phyloP scores from a whole-genome alignment of 352 stramenopile species.

The Phytophthora lateralis region DNA sequence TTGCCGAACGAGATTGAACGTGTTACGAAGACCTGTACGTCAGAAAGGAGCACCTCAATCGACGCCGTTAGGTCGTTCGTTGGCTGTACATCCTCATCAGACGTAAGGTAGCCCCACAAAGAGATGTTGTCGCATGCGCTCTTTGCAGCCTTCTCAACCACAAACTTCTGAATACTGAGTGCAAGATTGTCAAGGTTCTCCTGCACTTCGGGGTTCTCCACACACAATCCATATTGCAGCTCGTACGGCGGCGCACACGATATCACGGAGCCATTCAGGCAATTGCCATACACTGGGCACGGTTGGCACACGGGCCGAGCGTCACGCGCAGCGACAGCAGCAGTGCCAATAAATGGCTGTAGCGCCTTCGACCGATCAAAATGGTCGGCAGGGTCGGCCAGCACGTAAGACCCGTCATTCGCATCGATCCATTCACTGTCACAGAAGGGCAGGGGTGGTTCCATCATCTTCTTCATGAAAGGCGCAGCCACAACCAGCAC shows the following conservation, averaged over 20 bases:
- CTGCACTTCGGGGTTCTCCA: slow-evolving; percentile 61
- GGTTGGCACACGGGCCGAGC: slow-evolving; percentile 39
- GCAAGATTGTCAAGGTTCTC: slow-evolving; percentile 51
- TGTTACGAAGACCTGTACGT: slow-evolving; percentile 53
- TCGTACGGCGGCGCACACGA: slow-evolving; percentile 57
- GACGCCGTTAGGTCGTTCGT: slow-evolving; percentile 23
- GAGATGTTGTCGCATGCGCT: slow-evolving; percentile 42
- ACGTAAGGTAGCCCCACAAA: slow-evolving; percentile 36
- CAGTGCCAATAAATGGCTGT: slow-evolving; percentile 47
- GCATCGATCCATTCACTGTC: slow-evolving; percentile 51
- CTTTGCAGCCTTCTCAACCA: slow-evolving; percentile 40
- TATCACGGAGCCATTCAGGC: slow-evolving; percentile 49
- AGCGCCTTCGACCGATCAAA: slow-evolving; percentile 57
- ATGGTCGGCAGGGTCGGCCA: slow-evolving; percentile 26
- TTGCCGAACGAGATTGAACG: slow-evolving; percentile 49
- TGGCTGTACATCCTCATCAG: background rate
- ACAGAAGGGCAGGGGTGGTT: slow-evolving; percentile 51
- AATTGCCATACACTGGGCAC: slow-evolving; percentile 69
- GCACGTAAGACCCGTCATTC: slow-evolving; percentile 27
- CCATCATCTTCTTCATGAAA: slow-evolving; percentile 42
- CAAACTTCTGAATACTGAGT: slow-evolving; percentile 50
- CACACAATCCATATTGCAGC: slow-evolving; percentile 51
- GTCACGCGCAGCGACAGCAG: slow-evolving; percentile 10
- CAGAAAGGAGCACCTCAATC: slow-evolving; percentile 54
- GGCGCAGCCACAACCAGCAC: slow-evolving; percentile 45